phyloP scores from a whole-genome alignment of 2,329 filamentous ascomycete species.

The Periconia sp. region DNA sequence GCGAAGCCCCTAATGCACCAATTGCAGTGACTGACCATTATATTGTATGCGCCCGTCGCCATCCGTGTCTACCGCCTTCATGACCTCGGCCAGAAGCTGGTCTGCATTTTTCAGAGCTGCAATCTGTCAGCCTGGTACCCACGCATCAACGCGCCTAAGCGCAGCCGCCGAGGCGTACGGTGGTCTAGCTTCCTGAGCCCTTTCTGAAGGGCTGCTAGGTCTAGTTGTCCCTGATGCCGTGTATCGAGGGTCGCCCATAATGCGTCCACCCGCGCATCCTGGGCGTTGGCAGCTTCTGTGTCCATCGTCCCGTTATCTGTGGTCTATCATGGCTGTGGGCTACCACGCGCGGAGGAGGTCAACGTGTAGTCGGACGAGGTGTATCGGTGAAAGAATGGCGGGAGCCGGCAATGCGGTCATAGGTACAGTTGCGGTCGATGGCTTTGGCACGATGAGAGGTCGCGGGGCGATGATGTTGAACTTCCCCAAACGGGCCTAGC shows the following conservation, averaged over 20 bases:
- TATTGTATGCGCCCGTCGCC: constrained; percentile 90
- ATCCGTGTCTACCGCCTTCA: constrained; percentile 83
- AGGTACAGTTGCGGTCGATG: too few relatives aligned
- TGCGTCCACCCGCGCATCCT: constrained; percentile 80
- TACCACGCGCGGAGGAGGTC: constrained; percentile 27
- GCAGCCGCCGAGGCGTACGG: constrained; percentile 66
- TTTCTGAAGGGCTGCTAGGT: constrained; percentile 82
- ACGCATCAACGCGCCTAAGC: constrained; percentile 7
- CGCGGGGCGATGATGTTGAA: constrained; percentile 11
- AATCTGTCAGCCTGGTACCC: constrained; percentile 27
- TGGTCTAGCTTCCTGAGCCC: constrained; percentile 90
- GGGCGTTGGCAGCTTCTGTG: constrained; percentile 76
- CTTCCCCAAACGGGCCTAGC: constrained; percentile 3
- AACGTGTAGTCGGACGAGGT: constrained; percentile 23
- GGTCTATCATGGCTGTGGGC: constrained; percentile 47
- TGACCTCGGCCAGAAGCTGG: constrained; percentile 78
- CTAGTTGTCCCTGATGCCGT: constrained; percentile 76
- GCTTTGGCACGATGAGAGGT: constrained; percentile 12
- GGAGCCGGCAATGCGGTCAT: constrained; percentile 2
- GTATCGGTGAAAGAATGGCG: constrained; percentile 28
- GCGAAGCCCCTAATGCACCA: constrained; percentile 12
- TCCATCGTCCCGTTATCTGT: constrained; percentile 64
- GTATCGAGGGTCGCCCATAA: constrained; percentile 86
- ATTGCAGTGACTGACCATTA: constrained; percentile 63
- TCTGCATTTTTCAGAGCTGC: constrained; percentile 89